These are phyloP conservation scores for Mycena belliarum DNA, from an alignment of 768 basidiomycete genomes.

Conservation along the genomic window DNA sequence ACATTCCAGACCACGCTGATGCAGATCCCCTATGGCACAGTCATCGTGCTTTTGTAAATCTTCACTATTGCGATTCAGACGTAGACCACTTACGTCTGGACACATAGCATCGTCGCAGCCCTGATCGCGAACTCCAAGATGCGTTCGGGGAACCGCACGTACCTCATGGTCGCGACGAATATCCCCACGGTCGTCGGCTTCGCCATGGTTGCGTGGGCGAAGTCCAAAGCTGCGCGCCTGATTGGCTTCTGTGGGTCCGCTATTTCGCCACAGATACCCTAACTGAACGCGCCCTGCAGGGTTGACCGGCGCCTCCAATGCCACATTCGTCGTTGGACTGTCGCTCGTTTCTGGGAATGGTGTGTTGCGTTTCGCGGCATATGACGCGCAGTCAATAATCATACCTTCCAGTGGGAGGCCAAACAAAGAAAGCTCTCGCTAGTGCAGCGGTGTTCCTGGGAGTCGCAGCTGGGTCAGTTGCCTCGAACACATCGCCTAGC, in stretches of 20 bases:
- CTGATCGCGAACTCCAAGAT: slow-evolving; percentile 23
- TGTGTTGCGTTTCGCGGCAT: too few relatives aligned
- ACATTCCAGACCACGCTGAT: slow-evolving; percentile 29
- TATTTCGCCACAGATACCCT: not conserved
- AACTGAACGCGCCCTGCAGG: not conserved
- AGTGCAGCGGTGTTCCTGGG: slow-evolving; percentile 25
- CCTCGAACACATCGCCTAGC: not conserved
- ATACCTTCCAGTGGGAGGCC: slow-evolving; percentile 29
- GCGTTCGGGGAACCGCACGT: slow-evolving; percentile 25
- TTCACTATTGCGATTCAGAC: not conserved
- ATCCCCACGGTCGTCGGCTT: slow-evolving; percentile 29
- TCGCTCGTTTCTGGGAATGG: slow-evolving; percentile 40
- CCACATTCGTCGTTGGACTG: slow-evolving; percentile 32
- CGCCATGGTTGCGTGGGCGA: slow-evolving; percentile 29
- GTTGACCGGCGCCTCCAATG: slow-evolving; percentile 29
- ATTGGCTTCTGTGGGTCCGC: slow-evolving; percentile 24
- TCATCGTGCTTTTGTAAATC: slow-evolving; percentile 24
- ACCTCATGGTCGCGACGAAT: slow-evolving; percentile 26
- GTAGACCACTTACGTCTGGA: too few relatives aligned
- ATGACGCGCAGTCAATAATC: too few relatives aligned
- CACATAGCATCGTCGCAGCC: slow-evolving; percentile 21
- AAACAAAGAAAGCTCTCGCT: slow-evolving; percentile 26
- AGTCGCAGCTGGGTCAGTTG: slow-evolving; percentile 23
- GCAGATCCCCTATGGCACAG: slow-evolving; percentile 27
- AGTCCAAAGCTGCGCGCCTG: slow-evolving; percentile 21